phyloP scores from a whole-genome alignment of 345 rosid genomes.

The Hypericum androsaemum region DNA sequence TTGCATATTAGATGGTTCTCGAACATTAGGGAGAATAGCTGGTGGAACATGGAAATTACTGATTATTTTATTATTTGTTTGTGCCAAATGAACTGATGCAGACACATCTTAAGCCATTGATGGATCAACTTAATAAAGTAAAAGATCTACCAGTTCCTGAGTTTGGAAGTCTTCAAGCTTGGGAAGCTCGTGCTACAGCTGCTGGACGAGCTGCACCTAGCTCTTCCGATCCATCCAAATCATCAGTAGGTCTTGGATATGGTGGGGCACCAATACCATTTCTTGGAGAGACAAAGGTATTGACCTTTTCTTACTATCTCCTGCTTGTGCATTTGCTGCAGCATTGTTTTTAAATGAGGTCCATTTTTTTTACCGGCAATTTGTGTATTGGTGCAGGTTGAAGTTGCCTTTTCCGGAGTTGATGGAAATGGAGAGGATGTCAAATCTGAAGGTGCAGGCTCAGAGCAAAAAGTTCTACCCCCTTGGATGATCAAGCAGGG shows the following conservation, averaged over 20 bases:
- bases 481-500: slow-evolving; percentile 97
- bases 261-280: slow-evolving; percentile 84
- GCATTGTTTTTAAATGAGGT: neutral
- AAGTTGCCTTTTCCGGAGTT: slow-evolving; percentile 68
- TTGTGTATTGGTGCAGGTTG: slow-evolving; percentile 56
- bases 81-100: slow-evolving; percentile 30
- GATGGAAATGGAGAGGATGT: slow-evolving; percentile 61
- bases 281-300: slow-evolving; percentile 83
- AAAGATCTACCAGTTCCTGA: slow-evolving; percentile 75
- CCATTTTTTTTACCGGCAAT: neutral
- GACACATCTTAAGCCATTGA: slow-evolving; percentile 64
- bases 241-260: slow-evolving; percentile 50
- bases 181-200: slow-evolving; percentile 84
- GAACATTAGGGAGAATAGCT: no score
- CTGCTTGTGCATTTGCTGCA: neutral
- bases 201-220: slow-evolving; percentile 40
- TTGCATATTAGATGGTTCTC: no score
- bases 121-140: slow-evolving; percentile 67
- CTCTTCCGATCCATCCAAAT: slow-evolving; percentile 66
- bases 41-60: neutral
- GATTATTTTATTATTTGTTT: slow-evolving; percentile 2
- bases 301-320: slow-evolving; percentile 2
- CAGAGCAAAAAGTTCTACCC: slow-evolving; percentile 59
- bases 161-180: slow-evolving; percentile 64
- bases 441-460: slow-evolving; percentile 45